Conservation (phyloP, 2,329 filamentous ascomycete genomes). For the Escovopsis sp. region DNA sequence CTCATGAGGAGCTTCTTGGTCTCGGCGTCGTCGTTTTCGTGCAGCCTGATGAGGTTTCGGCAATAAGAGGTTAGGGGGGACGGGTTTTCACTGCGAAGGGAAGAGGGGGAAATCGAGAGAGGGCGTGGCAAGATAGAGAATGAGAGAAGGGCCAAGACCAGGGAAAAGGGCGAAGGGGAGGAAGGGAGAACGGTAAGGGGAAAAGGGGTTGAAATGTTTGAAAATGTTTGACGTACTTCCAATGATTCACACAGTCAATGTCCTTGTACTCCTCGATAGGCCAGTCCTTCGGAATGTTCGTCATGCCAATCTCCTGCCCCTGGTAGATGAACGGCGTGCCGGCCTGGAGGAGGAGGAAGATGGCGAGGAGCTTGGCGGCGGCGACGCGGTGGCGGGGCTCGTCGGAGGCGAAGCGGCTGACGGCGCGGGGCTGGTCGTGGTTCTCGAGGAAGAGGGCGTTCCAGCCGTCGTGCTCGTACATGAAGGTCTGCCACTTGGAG, state of each 20-base stretch:
- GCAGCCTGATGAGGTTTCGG: conserved; percentile 16
- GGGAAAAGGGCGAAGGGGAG: too few relatives aligned
- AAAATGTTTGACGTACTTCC: conserved; percentile 19
- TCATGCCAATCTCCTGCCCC: conserved; percentile 54
- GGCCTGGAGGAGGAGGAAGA: conserved; percentile 39
- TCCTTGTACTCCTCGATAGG: conserved; percentile 53
- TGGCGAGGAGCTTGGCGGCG: conserved; percentile 44
- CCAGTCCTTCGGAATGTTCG: conserved; percentile 46
- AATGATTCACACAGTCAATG: conserved; percentile 40
- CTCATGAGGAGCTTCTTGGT: conserved; percentile 20
- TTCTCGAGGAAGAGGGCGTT: conserved; percentile 51
- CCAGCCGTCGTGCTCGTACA: conserved; percentile 46
- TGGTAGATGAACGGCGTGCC: conserved; percentile 56
- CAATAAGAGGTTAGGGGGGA: too few relatives aligned
- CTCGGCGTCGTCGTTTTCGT: conserved; percentile 24
- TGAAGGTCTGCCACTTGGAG: conserved; percentile 42
- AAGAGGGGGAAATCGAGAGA: too few relatives aligned
- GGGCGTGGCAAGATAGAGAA: too few relatives aligned
- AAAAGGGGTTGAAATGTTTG: too few relatives aligned
- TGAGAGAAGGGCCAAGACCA: conserved; percentile 1
- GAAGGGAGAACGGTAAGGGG: too few relatives aligned
- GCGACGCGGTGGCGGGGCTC: conserved; percentile 30
- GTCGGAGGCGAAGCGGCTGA: conserved; percentile 39
- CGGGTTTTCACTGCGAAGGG: too few relatives aligned
- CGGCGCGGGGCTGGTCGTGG: conserved; percentile 47